Percentiles rank a stretch among this genome's conserved stretches.
Evolutionary conservation across 495 filamentous ascomycete species (phyloP).

Genomic region (Apodospora peruviana): DNA sequence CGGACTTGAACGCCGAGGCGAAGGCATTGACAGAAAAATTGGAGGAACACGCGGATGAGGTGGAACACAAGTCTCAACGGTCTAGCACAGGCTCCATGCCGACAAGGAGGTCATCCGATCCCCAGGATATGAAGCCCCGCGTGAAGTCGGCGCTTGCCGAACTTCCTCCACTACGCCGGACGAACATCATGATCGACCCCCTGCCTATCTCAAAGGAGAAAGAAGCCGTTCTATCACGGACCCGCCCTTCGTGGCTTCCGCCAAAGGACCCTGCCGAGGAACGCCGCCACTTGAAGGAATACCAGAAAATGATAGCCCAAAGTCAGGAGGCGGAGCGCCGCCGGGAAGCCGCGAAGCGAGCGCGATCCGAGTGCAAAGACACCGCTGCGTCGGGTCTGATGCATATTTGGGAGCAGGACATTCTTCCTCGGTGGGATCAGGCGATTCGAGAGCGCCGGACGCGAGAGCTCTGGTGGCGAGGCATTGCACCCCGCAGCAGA

Average conservation of each 20-base stretch:
- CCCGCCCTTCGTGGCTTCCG: constrained; percentile 89
- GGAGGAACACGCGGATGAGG: constrained; percentile 73
- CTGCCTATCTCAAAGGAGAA: constrained; percentile 95
- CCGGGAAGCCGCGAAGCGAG: constrained; percentile 43
- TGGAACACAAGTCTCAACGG: constrained; percentile 39
- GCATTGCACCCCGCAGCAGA: constrained; percentile 71
- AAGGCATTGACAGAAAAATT: constrained; percentile 83
- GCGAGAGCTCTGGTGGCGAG: constrained; percentile 91
- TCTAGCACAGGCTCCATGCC: constrained; percentile 29
- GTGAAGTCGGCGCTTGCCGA: constrained; percentile 53
- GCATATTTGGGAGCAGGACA: constrained; percentile 81
- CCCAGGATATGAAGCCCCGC: constrained; percentile 50
- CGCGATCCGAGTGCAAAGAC: constrained; percentile 43
- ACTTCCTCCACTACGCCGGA: constrained; percentile 76
- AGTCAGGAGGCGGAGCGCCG: constrained; percentile 64
- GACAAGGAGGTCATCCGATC: constrained; percentile 33
- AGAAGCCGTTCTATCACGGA: constrained; percentile 83
- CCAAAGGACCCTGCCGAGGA: constrained; percentile 93
- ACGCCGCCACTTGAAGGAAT: constrained; percentile 83
- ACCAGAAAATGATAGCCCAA: constrained; percentile 85
- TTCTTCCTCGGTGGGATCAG: constrained; percentile 78
- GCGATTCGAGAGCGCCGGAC: constrained; percentile 70
- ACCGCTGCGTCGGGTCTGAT: constrained; percentile 63
- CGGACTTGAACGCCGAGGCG: constrained; percentile 78
- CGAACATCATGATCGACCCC: constrained; percentile 94